Conservation (phyloP, 345 rosid species). For the Salix caprea region DNA sequence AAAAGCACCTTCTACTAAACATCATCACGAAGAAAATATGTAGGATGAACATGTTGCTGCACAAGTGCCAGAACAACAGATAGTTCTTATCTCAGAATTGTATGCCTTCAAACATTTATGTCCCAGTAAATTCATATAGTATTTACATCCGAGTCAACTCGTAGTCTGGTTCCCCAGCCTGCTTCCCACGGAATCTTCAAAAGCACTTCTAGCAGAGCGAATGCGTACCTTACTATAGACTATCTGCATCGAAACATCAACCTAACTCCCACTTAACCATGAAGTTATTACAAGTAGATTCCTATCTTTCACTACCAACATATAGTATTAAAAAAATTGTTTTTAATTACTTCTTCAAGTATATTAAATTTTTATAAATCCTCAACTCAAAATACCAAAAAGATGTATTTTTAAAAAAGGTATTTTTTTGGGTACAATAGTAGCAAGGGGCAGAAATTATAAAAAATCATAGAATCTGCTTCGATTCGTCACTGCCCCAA, state of each 20-base stretch:
- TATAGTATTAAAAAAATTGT: no score
- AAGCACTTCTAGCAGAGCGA: conserved; percentile 58
- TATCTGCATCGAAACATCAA: conserved; percentile 34
- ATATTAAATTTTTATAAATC: no score
- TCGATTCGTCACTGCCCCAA: no score
- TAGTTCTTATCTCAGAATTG: background rate
- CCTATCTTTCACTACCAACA: background rate
- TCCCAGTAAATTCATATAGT: background rate
- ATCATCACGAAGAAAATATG: background rate
- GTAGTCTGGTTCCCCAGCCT: conserved; percentile 59
- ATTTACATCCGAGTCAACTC: conserved; percentile 72
- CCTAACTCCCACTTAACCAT: background rate
- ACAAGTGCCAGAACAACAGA: background rate
- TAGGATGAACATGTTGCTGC: background rate
- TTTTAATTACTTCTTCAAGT: no score
- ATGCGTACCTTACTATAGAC: conserved; percentile 67
- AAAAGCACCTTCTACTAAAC: background rate
- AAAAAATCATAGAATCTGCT: no score
- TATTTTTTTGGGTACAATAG: no score
- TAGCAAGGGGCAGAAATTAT: no score
- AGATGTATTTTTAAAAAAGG: no score
- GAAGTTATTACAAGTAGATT: background rate
- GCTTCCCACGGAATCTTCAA: conserved; percentile 79
- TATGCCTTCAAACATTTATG: background rate
- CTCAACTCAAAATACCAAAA: no score